Percentiles rank a stretch among this genome's conserved stretches.
These are phyloP conservation scores for Nicotiana paniculata DNA, from an alignment of 257 asterid genomes.

Conservation along the genomic window DNA sequence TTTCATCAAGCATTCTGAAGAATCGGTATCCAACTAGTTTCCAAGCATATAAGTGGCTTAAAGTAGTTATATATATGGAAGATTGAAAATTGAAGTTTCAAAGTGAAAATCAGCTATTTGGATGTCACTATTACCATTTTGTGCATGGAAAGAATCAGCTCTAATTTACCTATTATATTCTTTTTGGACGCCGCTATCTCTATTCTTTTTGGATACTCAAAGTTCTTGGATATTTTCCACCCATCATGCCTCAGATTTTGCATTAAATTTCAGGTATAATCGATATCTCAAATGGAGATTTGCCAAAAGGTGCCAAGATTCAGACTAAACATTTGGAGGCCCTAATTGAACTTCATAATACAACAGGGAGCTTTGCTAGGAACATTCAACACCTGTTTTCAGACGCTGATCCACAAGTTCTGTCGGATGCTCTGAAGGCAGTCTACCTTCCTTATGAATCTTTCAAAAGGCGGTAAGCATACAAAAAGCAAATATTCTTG, in stretches of 20 bases:
- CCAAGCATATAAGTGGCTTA: constrained; percentile 1
- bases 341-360: constrained; percentile 77
- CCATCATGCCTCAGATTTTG: constrained; percentile 17
- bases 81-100: not conserved
- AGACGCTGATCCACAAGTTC: constrained; percentile 59
- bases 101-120: not conserved
- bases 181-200: not conserved
- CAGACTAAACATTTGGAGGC: constrained; percentile 84
- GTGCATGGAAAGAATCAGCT: not conserved
- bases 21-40: not conserved
- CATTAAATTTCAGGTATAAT: constrained; percentile 64
- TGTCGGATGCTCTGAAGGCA: constrained; percentile 77
- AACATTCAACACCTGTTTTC: constrained; percentile 84
- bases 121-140: not conserved
- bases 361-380: constrained; percentile 84
- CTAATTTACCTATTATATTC: not conserved
- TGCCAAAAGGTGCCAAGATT: constrained; percentile 78
- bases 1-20: not conserved
- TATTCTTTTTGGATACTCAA: not conserved
- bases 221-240: constrained; percentile 6
- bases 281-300: constrained; percentile 85
- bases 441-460: constrained; percentile 81
- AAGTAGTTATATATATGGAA: not conserved
- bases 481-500: not conserved
- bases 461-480: constrained; percentile 70